These are phyloP conservation scores for Pythium phragmiticola DNA, from an alignment of 352 stramenopile species.

Conservation along the genomic window DNA sequence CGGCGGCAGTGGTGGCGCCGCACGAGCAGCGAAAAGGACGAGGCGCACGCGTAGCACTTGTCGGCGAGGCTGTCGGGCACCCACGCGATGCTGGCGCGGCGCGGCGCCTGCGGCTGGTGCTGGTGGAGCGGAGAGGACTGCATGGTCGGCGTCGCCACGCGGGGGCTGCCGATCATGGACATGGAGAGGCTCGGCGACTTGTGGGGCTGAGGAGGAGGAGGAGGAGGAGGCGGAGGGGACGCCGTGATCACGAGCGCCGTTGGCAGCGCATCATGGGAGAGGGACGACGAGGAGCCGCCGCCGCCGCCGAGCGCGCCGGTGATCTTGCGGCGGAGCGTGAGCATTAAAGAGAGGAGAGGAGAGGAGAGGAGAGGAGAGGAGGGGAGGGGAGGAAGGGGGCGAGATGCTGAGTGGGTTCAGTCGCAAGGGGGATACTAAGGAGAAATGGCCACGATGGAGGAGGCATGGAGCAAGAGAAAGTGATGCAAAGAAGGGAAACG, in stretches of 20 bases:
- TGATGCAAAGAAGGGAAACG: neutral
- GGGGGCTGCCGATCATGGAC: constrained; percentile 10
- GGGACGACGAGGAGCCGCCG: neutral
- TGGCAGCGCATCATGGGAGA: neutral
- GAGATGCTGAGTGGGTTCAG: constrained; percentile 11
- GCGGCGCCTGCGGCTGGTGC: constrained; percentile 33
- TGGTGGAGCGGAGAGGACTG: constrained; percentile 25
- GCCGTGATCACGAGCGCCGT: constrained; percentile 15
- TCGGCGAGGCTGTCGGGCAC: constrained; percentile 82
- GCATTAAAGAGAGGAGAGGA: constrained; percentile 10
- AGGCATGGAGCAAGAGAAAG: neutral
- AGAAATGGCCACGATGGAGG: neutral
- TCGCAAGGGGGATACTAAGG: neutral
- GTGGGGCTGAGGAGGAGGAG: constrained; percentile 27
- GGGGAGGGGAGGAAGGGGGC: neutral
- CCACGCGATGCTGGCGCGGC: constrained; percentile 62
- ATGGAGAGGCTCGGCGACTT: constrained; percentile 9
- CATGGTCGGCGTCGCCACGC: constrained; percentile 8
- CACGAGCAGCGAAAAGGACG: constrained; percentile 69
- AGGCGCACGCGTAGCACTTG: constrained; percentile 68
- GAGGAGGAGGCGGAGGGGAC: constrained; percentile 9
- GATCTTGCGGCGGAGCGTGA: constrained; percentile 20
- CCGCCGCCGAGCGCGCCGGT: constrained; percentile 18
- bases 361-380: neutral
- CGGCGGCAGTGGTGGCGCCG: constrained; percentile 85